These are phyloP conservation scores for Podospora tetraspora DNA, from an alignment of 495 filamentous ascomycete species.

Conservation along the genomic window DNA sequence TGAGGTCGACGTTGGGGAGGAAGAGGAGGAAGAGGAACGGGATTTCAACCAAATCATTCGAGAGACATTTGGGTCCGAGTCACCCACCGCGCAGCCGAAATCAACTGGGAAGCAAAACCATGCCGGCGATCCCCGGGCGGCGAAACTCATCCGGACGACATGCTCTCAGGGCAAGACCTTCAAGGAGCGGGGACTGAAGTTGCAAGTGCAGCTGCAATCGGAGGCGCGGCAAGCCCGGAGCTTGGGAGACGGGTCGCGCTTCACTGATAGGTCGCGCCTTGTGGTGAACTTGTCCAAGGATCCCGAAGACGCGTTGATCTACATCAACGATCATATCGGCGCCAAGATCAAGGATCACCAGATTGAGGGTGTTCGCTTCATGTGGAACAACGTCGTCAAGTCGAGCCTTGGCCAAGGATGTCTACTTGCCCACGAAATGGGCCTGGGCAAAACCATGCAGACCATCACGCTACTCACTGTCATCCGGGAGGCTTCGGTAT, in stretches of 20 bases:
- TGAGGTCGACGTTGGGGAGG: not conserved
- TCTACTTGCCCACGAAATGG: constrained; percentile 88
- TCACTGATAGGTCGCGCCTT: constrained; percentile 44
- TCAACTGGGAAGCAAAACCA: not conserved
- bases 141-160: not conserved
- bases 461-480: constrained; percentile 73
- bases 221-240: not conserved
- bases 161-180: not conserved
- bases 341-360: constrained; percentile 51
- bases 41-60: not conserved
- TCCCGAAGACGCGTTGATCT: constrained; percentile 47
- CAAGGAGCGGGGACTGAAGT: not conserved
- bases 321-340: constrained; percentile 46
- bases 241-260: not conserved
- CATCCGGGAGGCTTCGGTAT: constrained; percentile 59
- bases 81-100: not conserved
- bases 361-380: constrained; percentile 69
- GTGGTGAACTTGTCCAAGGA: constrained; percentile 68
- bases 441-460: constrained; percentile 91
- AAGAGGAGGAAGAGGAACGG: not conserved
- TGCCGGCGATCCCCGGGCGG: not conserved
- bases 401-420: constrained; percentile 61
- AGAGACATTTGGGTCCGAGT: not conserved
- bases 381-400: constrained; percentile 74
- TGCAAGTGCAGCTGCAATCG: not conserved